These are phyloP conservation scores for Magnaporthiopsis rhizophila DNA, from an alignment of 2,329 filamentous ascomycete species.

Conservation along the genomic window DNA sequence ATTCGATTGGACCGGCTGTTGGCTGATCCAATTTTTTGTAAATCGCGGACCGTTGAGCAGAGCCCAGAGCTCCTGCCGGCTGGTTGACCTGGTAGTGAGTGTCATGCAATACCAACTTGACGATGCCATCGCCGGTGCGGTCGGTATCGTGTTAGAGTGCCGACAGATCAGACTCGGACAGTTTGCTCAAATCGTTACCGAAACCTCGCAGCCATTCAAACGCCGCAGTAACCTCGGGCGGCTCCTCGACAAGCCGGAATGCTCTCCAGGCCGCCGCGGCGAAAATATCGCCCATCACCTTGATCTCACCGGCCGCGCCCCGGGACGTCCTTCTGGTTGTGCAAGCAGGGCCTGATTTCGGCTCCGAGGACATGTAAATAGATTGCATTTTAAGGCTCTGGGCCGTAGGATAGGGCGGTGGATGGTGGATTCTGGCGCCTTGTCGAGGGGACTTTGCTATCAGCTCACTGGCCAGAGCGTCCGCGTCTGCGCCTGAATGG, in stretches of 20 bases:
- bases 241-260: not conserved
- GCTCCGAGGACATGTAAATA: not conserved
- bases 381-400: not conserved
- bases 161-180: no score
- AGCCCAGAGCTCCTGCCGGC: no score
- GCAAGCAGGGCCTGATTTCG: not conserved
- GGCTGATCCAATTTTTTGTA: constrained; percentile 2
- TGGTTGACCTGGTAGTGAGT: no score
- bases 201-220: not conserved
- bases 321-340: constrained; percentile 10
- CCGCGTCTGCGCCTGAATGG: not conserved
- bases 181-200: no score
- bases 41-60: not conserved
- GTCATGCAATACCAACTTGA: not conserved
- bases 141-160: no score
- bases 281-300: constrained; percentile 12
- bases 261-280: not conserved
- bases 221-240: not conserved
- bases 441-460: not conserved
- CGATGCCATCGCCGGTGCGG: no score
- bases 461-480: not conserved
- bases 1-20: not conserved
- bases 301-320: constrained; percentile 14
- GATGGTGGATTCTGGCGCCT: not conserved
- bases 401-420: not conserved